Conservation (phyloP, 345 rosid genomes). For the Bruguiera parviflora region DNA sequence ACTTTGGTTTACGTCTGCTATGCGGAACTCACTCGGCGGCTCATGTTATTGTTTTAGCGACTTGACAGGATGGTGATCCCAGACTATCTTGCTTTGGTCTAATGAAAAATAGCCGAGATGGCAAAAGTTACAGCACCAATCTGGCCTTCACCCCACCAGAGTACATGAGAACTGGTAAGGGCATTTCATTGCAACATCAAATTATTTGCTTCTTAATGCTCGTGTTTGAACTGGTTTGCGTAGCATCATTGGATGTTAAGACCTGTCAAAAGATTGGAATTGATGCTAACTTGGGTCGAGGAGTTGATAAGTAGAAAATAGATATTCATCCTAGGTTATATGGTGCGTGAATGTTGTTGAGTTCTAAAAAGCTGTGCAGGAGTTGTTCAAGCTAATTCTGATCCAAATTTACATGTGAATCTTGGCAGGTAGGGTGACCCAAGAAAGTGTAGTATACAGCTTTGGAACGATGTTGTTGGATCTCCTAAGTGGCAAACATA, state of each 20-base stretch:
- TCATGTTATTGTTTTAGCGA: slow-evolving; percentile 9
- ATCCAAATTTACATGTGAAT: neutral
- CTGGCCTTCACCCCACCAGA: slow-evolving; percentile 98
- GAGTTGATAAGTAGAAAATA: no score
- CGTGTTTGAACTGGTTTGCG: neutral
- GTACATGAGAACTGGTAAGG: slow-evolving; percentile 74
- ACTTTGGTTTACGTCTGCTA: neutral
- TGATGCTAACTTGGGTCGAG: no score
- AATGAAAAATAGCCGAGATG: slow-evolving; percentile 93
- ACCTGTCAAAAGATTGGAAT: neutral
- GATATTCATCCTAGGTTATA: no score
- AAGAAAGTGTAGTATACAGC: slow-evolving; percentile 94
- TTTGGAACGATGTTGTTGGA: slow-evolving; percentile 93
- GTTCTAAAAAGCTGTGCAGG: no score
- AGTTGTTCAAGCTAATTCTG: no score
- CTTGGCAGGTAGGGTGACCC: slow-evolving; percentile 75
- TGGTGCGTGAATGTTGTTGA: no score
- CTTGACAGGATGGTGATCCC: slow-evolving; percentile 81
- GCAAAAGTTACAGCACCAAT: slow-evolving; percentile 92
- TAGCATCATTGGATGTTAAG: neutral
- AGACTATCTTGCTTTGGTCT: slow-evolving; percentile 89
- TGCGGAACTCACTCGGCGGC: neutral
- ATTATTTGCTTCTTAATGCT: neutral
- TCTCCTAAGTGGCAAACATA: slow-evolving; percentile 96
- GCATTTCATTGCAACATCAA: neutral